A percentile compares a stretch with the other conserved stretches of the same genome.
Conservation (phyloP, 1,139 yeast species). For the Lodderomyces pseudojiufengensis region DNA sequence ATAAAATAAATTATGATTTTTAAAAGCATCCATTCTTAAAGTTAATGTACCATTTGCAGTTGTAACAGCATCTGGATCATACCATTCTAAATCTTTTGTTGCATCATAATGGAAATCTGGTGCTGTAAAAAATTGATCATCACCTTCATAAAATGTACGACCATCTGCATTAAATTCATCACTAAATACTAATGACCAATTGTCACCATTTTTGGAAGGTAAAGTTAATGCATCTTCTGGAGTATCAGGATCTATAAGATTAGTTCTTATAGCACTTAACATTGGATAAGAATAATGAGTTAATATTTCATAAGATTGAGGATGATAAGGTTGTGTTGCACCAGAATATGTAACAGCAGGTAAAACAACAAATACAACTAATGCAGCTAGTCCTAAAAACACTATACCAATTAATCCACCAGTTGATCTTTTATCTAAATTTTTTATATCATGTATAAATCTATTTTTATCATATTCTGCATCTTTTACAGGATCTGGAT, state of each 20-base stretch:
- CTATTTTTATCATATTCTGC: slow-evolving; percentile 72
- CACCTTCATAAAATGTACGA: slow-evolving; percentile 76
- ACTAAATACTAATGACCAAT: slow-evolving; percentile 69
- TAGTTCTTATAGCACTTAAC: slow-evolving; percentile 61
- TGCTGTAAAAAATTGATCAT: slow-evolving; percentile 81
- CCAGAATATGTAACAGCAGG: slow-evolving; percentile 81
- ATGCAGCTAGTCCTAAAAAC: slow-evolving; percentile 50
- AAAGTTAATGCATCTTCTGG: slow-evolving; percentile 52
- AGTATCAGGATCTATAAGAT: slow-evolving; percentile 73
- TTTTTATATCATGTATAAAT: slow-evolving; percentile 54
- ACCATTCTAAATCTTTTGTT: slow-evolving; percentile 84
- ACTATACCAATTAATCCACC: slow-evolving; percentile 61
- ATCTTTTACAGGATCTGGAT: slow-evolving; percentile 89
- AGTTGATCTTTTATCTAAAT: slow-evolving; percentile 56
- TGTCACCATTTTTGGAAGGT: slow-evolving; percentile 49
- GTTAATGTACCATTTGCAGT: slow-evolving; percentile 66
- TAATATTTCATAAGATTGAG: slow-evolving; percentile 42
- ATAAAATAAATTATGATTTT: slow-evolving; percentile 68
- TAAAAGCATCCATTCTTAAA: slow-evolving; percentile 66
- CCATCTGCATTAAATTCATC: slow-evolving; percentile 86
- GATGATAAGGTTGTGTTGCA: slow-evolving; percentile 33
- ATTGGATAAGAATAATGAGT: slow-evolving; percentile 58
- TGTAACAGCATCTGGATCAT: slow-evolving; percentile 74
- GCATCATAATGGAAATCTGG: slow-evolving; percentile 76
- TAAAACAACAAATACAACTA: slow-evolving; percentile 61